Evolutionary conservation across 306 rosid species (phyloP).

Genomic region (Psophocarpus tetragonolobus): DNA sequence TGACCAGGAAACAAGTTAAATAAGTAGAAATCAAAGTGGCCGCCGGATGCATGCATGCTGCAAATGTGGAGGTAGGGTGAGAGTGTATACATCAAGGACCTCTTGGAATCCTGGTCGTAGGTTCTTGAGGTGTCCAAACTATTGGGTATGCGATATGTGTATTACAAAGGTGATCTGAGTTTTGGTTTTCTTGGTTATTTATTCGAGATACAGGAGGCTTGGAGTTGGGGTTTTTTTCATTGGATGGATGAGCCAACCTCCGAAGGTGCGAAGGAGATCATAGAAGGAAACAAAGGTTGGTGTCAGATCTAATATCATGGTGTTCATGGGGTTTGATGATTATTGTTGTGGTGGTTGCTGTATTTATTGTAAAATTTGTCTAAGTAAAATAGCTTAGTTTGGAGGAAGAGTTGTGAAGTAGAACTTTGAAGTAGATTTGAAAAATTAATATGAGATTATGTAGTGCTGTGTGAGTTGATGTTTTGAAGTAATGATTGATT

Average conservation of each 20-base stretch:
- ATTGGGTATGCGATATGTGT: neutral
- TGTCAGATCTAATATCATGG: neutral
- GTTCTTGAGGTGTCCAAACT: neutral
- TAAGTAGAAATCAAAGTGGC: neutral
- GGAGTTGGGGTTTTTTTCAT: neutral
- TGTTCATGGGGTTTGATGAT: neutral
- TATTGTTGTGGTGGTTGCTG: neutral
- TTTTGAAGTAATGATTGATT: neutral
- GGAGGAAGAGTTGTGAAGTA: neutral
- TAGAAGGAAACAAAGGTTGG: neutral
- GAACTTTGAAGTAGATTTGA: neutral
- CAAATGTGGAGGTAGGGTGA: constrained; percentile 6
- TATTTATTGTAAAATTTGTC: neutral
- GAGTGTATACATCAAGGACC: neutral
- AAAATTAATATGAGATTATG: neutral
- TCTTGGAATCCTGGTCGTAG: neutral
- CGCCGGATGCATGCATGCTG: neutral
- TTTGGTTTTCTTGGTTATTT: neutral
- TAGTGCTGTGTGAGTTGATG: neutral
- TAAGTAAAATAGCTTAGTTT: neutral
- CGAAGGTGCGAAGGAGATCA: neutral
- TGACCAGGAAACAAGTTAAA: neutral
- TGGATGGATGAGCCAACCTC: neutral
- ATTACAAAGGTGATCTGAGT: neutral
- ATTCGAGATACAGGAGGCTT: neutral